A percentile compares a stretch with the other conserved stretches of the same genome.
phyloP scores from a whole-genome alignment of 345 rosid species.

The Camelina neglecta region DNA sequence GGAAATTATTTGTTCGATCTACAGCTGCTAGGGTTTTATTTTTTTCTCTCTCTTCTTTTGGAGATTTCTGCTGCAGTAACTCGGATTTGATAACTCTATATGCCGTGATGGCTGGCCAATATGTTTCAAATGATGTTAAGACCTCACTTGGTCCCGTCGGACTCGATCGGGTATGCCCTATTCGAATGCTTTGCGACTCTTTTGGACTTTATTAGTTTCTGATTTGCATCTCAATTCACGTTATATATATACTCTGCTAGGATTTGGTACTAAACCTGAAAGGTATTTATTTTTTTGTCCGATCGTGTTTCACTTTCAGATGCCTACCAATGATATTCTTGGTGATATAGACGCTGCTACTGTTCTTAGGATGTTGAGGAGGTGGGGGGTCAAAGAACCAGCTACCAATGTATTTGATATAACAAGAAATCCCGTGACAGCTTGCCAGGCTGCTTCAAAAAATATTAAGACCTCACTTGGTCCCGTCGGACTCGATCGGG shows the following conservation, averaged over 20 bases:
- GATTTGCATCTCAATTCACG: too few species aligned
- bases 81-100: background rate
- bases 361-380: too few species aligned
- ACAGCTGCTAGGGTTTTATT: too few species aligned
- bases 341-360: slow-evolving; percentile 46
- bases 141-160: slow-evolving; percentile 97
- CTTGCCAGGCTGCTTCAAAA: background rate
- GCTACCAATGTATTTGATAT: slow-evolving; percentile 12
- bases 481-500: too few species aligned
- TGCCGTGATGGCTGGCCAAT: slow-evolving; percentile 89
- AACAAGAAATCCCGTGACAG: too few species aligned
- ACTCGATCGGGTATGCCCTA: slow-evolving; percentile 75
- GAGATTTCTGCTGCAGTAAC: slow-evolving; percentile 1
- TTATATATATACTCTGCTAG: background rate
- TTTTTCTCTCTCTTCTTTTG: background rate
- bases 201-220: background rate
- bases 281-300: background rate
- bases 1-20: too few species aligned
- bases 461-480: too few species aligned
- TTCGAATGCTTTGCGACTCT: background rate
- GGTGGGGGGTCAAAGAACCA: too few species aligned
- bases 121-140: slow-evolving; percentile 90
- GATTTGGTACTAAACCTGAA: slow-evolving; percentile 1
- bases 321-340: slow-evolving; percentile 83
- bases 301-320: slow-evolving; percentile 48